Evolutionary conservation across 31 red algal genomes (phyloP), one percentile per base, ranked within the genome.

Genomic region (Odonthalia washingtoniensis): DNA sequence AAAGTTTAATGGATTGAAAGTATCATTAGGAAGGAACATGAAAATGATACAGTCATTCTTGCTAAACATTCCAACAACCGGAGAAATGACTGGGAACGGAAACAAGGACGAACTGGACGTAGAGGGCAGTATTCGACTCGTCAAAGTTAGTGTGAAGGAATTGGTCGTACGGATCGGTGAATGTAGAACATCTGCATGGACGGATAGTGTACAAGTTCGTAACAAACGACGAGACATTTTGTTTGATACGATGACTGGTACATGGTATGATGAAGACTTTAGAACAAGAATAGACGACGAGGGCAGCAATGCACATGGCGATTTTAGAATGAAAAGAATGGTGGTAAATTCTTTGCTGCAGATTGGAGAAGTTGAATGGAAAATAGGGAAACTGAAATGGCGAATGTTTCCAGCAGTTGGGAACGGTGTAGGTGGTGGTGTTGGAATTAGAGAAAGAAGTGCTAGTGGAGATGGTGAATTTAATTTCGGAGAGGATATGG

Each of bases 31-130:
- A n/a, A n/a, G n/a, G n/a, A n/a, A n/a, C n/a, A n/a, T n/a, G n/a
- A n/a, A n/a, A n/a, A n/a, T n/a, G n/a, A n/a, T 91, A 62, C 67
- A 91, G 44, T 80, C 89, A 37, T 83, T 85, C 53, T 33, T 91
- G 39, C 75, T 91, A 5, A 78, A 85, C 40, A 37, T 91, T 39
- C 79, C 78, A 18, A 77, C 81, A 35, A 42, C 72, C 33, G 89
- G 89, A 6, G 80, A 33, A 26, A 28, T 91, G 41, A 53, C 38
- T 18, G 21, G 78, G 36, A 37, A 91, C 30, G 89, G 89, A 3
- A 80, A 6, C 30, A 36, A 17, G n/a, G 34, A n/a, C 12, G 52
- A 40, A 3, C 72, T 80, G 17, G 39, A 65, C 42, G 45, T 83
- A 6, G 37, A 65, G 26, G 89, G 89, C 39, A 74, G 78, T 40